Percentiles rank a stretch among this genome's conserved stretches.
Evolutionary conservation across 495 filamentous ascomycete species (phyloP).

Genomic region (Sphaerosporella brunnea): DNA sequence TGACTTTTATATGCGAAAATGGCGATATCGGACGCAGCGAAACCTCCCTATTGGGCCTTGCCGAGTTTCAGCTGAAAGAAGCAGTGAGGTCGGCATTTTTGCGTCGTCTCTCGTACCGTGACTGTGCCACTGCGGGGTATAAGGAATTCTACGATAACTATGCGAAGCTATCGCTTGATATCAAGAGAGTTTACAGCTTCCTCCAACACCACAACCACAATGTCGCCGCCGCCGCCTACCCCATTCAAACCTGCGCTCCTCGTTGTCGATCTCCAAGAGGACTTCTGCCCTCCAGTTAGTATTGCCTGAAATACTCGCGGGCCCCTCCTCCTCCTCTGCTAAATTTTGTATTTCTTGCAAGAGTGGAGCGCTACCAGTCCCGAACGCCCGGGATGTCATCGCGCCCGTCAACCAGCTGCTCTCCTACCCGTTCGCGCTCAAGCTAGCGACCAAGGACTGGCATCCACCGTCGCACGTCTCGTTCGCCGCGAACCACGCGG

Average conservation of each 20-base stretch:
- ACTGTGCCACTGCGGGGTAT: too few species aligned
- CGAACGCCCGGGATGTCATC: conserved; percentile 48
- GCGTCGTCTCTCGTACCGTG: too few species aligned
- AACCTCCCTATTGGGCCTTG: too few species aligned
- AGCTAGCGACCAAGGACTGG: conserved; percentile 76
- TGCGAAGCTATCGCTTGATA: too few species aligned
- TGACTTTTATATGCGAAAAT: too few species aligned
- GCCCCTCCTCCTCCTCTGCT: too few species aligned
- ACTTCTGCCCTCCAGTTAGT: conserved; percentile 83
- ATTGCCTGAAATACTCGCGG: background rate
- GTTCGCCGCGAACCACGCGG: conserved; percentile 62
- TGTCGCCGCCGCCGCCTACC: background rate
- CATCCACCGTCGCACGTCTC: conserved; percentile 77
- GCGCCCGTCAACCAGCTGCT: conserved; percentile 62
- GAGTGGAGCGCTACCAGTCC: conserved; percentile 69
- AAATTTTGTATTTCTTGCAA: too few species aligned
- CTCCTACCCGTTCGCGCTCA: conserved; percentile 47
- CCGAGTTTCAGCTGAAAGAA: too few species aligned
- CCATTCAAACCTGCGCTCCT: conserved; percentile 43
- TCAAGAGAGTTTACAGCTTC: background rate
- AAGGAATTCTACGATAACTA: too few species aligned
- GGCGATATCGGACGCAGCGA: too few species aligned
- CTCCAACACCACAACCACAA: background rate
- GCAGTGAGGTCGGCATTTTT: too few species aligned
- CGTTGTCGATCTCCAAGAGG: conserved; percentile 83